Conservation (phyloP, 1,139 yeast genomes). For the Geotrichum bryndzae region DNA sequence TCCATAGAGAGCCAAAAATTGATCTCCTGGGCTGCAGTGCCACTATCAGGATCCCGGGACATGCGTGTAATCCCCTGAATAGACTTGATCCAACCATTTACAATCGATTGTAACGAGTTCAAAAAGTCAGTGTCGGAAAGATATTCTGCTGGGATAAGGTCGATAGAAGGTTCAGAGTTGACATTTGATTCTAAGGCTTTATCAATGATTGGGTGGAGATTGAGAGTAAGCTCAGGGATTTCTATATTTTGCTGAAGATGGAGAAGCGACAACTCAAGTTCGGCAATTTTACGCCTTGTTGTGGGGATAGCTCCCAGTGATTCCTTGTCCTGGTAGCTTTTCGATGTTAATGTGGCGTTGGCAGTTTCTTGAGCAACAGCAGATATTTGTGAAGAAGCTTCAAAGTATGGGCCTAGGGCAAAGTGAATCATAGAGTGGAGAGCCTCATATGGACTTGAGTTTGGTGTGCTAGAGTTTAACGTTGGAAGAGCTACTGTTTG, state of each 20-base stretch:
- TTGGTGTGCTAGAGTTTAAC: conserved; percentile 7
- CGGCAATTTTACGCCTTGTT: conserved; percentile 51
- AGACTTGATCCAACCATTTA: conserved; percentile 66
- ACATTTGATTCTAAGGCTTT: conserved; percentile 36
- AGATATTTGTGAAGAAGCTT: conserved; percentile 34
- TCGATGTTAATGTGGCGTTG: neutral
- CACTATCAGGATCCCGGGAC: conserved; percentile 48
- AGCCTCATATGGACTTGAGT: conserved; percentile 43
- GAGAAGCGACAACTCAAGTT: conserved; percentile 60
- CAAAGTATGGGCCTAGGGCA: conserved; percentile 52
- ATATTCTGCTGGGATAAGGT: conserved; percentile 34
- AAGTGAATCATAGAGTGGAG: conserved; percentile 52
- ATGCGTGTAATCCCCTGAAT: conserved; percentile 54
- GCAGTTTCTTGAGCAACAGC: conserved; percentile 18
- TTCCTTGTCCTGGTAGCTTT: conserved; percentile 18
- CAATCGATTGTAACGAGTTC: conserved; percentile 60
- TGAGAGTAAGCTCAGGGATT: conserved; percentile 54
- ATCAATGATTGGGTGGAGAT: conserved; percentile 51
- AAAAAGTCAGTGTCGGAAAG: conserved; percentile 51
- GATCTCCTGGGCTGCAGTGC: conserved; percentile 63
- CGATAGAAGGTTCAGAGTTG: conserved; percentile 22
- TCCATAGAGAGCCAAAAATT: conserved; percentile 78
- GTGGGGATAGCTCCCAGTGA: conserved; percentile 25
- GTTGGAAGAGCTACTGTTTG: conserved; percentile 34
- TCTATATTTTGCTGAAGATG: conserved; percentile 65